Evolutionary conservation across 2,329 filamentous ascomycete genomes (phyloP).

Genomic region (Hypoxylon sp.): DNA sequence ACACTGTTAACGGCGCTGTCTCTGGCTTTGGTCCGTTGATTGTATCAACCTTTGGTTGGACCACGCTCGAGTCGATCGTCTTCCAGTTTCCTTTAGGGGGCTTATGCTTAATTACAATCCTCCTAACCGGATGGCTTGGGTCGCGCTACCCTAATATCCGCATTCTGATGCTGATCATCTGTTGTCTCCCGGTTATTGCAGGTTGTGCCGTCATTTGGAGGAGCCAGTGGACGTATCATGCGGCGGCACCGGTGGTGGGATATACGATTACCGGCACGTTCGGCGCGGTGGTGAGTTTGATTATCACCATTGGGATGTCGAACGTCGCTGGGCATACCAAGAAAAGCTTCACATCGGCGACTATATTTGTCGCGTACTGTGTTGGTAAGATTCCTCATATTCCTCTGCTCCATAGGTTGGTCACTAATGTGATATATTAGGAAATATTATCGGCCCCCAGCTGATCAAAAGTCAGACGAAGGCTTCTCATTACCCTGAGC

Average conservation of each 20-base stretch:
- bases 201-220: slow-evolving; percentile 84
- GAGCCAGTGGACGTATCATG: slow-evolving; percentile 73
- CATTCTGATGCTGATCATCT: slow-evolving; percentile 74
- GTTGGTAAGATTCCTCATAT: slow-evolving; percentile 59
- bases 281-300: slow-evolving; percentile 75
- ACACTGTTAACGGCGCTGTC: slow-evolving; percentile 80
- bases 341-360: slow-evolving; percentile 81
- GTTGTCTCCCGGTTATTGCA: slow-evolving; percentile 81
- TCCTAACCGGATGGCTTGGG: slow-evolving; percentile 75
- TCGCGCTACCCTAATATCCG: slow-evolving; percentile 73
- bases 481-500: slow-evolving; percentile 75
- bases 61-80: slow-evolving; percentile 74
- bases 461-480: slow-evolving; percentile 78
- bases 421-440: slow-evolving; percentile 47
- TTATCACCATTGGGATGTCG: slow-evolving; percentile 68
- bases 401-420: not conserved
- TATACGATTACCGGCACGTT: slow-evolving; percentile 83
- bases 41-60: slow-evolving; percentile 79
- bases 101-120: slow-evolving; percentile 76
- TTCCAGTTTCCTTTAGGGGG: slow-evolving; percentile 82
- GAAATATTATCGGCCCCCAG: slow-evolving; percentile 83
- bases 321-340: slow-evolving; percentile 85
- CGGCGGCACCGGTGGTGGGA: slow-evolving; percentile 76
- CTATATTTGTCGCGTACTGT: slow-evolving; percentile 82
- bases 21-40: slow-evolving; percentile 80